Base-by-base conservation (phyloP, 1,284 basidiomycete genomes). In the Pseudozyma thailandica region DNA sequence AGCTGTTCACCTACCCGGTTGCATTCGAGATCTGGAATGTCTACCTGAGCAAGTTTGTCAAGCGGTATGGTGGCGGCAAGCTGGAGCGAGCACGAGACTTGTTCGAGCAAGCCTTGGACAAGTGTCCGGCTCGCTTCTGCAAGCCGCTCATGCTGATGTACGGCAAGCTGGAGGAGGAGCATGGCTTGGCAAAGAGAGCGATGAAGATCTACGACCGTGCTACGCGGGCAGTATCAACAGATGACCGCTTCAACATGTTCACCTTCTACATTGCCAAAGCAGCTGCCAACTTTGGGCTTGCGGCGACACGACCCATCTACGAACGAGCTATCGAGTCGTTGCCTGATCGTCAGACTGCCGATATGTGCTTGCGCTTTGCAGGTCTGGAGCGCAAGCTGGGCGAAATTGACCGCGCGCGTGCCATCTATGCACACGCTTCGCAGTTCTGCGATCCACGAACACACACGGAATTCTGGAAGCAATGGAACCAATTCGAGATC, bases 11-110 rank as follows among this genome's bases (percentile, higher is more conserved):
- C 7, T 98, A 94, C 86, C 96, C 96, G 0, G 90, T 98, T 45
- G 95, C 93, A 3, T 98, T 98, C 82, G 96, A 99, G 85, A 89
- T 99, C 71, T 98, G 96, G 95, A 98, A 99, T 83, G 95, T 97
- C 58, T 99, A 98, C 84, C 86, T 99, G 37, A 91, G 92, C 58
- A 98, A 98, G 84, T 99, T 99, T 82, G 88, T 95, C 70, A 95
- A 94, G 84, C 90, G 96, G 83, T 98, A 96, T 74, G 93, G 91
- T 47, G 96, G 95, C 10, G 87, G 89, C 46, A 98, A 97, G 85
- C 86, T 99, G 20, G 96, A 99, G 83, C 90, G 96, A 49, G 89
- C 94, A 13, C 89, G 96, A 53, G 96, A 99, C 84, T 86, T 98
- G 35, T 99, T 98, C 82, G 96, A 98, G 81, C 96, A 99, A 81